Percentiles rank a stretch among this genome's conserved stretches.
phyloP scores from a whole-genome alignment of 1,284 basidiomycete species.

The Lignosus rhinocerotis region DNA sequence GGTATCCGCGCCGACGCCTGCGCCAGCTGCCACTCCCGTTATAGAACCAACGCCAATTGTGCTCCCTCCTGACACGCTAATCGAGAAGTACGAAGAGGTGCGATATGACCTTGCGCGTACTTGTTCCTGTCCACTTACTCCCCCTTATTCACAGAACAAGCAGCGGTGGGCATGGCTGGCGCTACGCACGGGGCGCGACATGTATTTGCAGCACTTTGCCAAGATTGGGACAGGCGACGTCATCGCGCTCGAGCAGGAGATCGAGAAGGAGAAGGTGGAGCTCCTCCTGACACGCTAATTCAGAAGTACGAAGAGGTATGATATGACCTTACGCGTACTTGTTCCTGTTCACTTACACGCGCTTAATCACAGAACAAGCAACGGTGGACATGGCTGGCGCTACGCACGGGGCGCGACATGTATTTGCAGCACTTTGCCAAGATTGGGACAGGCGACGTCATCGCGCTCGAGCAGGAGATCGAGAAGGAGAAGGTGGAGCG shows the following conservation, averaged over 20 bases:
- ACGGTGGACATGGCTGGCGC: constrained; percentile 75
- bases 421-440: constrained; percentile 73
- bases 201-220: constrained; percentile 69
- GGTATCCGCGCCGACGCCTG: constrained; percentile 16
- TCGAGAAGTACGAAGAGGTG: constrained; percentile 64
- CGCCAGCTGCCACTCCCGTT: constrained; percentile 20
- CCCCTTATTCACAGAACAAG: constrained; percentile 52
- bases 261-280: constrained; percentile 58
- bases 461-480: constrained; percentile 64
- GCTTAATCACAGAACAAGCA: constrained; percentile 58
- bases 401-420: constrained; percentile 70
- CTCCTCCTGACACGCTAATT: too few relatives aligned
- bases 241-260: constrained; percentile 61
- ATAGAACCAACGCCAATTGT: constrained; percentile 23
- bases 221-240: constrained; percentile 80
- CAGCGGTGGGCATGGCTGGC: constrained; percentile 76
- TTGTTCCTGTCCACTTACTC: not conserved
- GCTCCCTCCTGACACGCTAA: constrained; percentile 48
- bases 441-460: constrained; percentile 76
- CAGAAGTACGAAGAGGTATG: too few relatives aligned
- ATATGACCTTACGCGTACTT: too few relatives aligned
- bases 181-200: constrained; percentile 71
- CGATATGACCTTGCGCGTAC: constrained; percentile 9
- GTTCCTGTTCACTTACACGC: not conserved
- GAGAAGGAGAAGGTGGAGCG: constrained; percentile 55